A percentile compares a stretch with the other conserved stretches of the same genome.
phyloP scores from a whole-genome alignment of 805 yeast species.

The Metschnikowia aberdeeniae region DNA sequence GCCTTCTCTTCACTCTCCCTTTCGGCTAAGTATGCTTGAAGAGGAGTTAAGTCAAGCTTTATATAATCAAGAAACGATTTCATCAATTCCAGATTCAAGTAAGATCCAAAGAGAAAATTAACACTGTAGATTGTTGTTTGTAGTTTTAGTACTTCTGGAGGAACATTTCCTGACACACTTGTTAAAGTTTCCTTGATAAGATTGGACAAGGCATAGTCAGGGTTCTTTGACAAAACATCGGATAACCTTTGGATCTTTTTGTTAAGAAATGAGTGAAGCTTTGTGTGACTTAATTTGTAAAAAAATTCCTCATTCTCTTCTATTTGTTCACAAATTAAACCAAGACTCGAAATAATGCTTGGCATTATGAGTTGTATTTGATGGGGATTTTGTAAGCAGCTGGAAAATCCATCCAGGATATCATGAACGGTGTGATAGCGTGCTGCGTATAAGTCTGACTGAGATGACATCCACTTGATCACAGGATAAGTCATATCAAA shows the following conservation, averaged over 20 bases:
- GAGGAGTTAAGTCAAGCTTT: conserved; percentile 20
- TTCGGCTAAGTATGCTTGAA: conserved; percentile 17
- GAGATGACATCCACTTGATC: conserved; percentile 8
- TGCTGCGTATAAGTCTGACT: conserved; percentile 1
- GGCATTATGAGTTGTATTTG: conserved; percentile 1
- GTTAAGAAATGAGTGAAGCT: conserved; percentile 36
- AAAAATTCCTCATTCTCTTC: conserved; percentile 31
- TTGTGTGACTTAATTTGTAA: conserved; percentile 39
- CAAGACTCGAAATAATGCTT: conserved; percentile 4
- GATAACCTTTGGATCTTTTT: conserved; percentile 34
- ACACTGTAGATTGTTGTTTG: conserved; percentile 41
- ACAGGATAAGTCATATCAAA: conserved; percentile 12
- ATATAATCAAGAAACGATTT: conserved; percentile 16
- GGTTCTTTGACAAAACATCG: conserved; percentile 20
- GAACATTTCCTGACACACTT: conserved; percentile 22
- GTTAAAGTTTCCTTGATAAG: conserved; percentile 21
- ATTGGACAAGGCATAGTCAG: conserved; percentile 15
- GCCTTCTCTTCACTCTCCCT: conserved; percentile 20
- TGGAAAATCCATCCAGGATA: conserved; percentile 9
- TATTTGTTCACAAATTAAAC: conserved; percentile 27
- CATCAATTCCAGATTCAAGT: conserved; percentile 30
- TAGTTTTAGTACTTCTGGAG: conserved; percentile 31
- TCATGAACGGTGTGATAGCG: conserved; percentile 15
- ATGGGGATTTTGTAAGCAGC: background rate
- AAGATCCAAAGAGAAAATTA: conserved; percentile 44